phyloP scores from a whole-genome alignment of 2,329 filamentous ascomycete species.

The Talaromyces amestolkiae region DNA sequence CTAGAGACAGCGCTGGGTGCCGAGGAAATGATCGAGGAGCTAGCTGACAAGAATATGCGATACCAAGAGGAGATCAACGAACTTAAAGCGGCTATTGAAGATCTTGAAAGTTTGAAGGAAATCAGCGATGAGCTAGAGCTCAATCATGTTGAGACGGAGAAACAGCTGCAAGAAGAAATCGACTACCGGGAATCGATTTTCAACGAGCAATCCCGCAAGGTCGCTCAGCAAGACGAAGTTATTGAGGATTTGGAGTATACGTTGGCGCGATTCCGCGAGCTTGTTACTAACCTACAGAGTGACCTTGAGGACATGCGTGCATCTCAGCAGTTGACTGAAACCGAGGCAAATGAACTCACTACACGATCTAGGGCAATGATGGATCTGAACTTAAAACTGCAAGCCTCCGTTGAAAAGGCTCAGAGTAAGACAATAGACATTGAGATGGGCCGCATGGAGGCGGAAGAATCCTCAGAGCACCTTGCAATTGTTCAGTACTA shows the following conservation, averaged over 20 bases:
- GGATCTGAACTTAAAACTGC: constrained; percentile 92
- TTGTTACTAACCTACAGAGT: constrained; percentile 79
- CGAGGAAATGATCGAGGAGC: constrained; percentile 90
- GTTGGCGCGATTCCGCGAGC: constrained; percentile 79
- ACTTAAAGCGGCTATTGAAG: constrained; percentile 75
- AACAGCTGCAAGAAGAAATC: constrained; percentile 89
- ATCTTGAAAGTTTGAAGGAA: constrained; percentile 85
- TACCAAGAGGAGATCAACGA: constrained; percentile 82
- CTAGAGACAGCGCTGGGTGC: constrained; percentile 83
- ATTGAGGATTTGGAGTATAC: constrained; percentile 90
- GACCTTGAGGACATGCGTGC: constrained; percentile 90
- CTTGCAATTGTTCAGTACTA: constrained; percentile 86
- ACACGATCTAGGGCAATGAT: constrained; percentile 89
- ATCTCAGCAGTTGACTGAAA: constrained; percentile 87
- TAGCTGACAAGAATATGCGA: constrained; percentile 81
- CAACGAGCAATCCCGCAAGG: constrained; percentile 72
- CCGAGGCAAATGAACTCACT: constrained; percentile 85
- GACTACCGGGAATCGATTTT: constrained; percentile 84
- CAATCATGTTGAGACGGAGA: constrained; percentile 89
- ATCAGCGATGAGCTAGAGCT: constrained; percentile 92
- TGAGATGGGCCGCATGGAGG: constrained; percentile 80
- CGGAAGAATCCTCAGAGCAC: constrained; percentile 84
- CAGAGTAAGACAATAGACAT: constrained; percentile 93
- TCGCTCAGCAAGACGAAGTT: constrained; percentile 71
- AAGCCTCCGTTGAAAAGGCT: constrained; percentile 83